Evolutionary conservation across 495 filamentous ascomycete genomes (phyloP).

Genomic region (Neurospora discreta): DNA sequence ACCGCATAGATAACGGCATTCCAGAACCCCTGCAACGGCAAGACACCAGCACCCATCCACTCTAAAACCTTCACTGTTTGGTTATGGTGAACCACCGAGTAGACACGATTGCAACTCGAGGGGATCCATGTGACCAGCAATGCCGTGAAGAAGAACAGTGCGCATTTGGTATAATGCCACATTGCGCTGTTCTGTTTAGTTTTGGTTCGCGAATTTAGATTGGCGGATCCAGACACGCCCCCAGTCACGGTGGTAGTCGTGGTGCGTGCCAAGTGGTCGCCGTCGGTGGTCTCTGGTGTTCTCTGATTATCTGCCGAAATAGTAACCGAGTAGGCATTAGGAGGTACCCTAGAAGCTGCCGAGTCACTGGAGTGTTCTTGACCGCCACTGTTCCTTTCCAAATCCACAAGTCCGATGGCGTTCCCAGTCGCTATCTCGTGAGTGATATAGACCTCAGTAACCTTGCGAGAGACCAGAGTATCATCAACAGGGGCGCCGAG

Average conservation of each 20-base stretch:
- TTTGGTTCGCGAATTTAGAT: conserved; percentile 5
- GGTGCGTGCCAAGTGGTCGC: not conserved
- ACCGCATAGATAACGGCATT: conserved; percentile 71
- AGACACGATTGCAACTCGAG: conserved; percentile 68
- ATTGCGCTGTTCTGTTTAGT: conserved; percentile 36
- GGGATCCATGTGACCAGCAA: conserved; percentile 81
- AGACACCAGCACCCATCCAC: conserved; percentile 59
- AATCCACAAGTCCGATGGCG: conserved; percentile 14
- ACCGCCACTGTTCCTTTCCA: conserved; percentile 7
- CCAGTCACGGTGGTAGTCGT: not conserved
- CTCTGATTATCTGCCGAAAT: conserved; percentile 27
- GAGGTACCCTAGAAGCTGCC: conserved; percentile 3
- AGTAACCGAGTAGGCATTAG: conserved; percentile 33
- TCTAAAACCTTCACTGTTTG: conserved; percentile 48
- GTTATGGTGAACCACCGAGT: conserved; percentile 47
- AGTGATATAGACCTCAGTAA: conserved; percentile 45
- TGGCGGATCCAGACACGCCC: conserved; percentile 5
- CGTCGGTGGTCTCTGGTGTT: not conserved
- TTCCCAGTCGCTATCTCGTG: conserved; percentile 23
- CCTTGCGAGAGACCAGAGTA: conserved; percentile 41
- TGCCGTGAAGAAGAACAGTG: conserved; percentile 76
- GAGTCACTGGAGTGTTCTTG: not conserved
- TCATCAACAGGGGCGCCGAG: conserved; percentile 9
- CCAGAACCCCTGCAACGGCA: conserved; percentile 83
- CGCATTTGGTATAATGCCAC: conserved; percentile 74